These are phyloP conservation scores for Miamiensis avidus DNA, from an alignment of 169 alveolate genomes.

Conservation along the genomic window DNA sequence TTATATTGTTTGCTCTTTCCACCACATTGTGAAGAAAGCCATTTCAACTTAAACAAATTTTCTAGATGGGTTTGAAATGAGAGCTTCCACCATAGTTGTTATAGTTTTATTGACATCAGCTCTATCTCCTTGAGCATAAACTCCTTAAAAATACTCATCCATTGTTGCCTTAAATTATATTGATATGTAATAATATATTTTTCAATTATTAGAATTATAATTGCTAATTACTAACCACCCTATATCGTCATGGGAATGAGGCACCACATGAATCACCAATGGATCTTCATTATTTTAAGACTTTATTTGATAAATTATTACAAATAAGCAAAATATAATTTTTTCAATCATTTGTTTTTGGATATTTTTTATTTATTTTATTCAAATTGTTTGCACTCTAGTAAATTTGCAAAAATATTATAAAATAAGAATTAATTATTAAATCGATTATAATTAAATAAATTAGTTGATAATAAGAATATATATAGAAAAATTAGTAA, in stretches of 20 bases:
- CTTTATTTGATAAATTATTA: too few species aligned
- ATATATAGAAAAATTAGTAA: too few species aligned
- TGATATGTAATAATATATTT: slow-evolving; percentile 22
- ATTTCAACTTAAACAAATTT: slow-evolving; percentile 82
- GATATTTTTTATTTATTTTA: too few species aligned
- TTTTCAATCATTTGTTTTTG: too few species aligned
- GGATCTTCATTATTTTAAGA: too few species aligned
- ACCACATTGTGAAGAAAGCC: slow-evolving; percentile 82
- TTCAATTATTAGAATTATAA: slow-evolving; percentile 62
- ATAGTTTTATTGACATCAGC: slow-evolving; percentile 52
- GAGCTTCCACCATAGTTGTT: slow-evolving; percentile 51
- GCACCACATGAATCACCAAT: slow-evolving; percentile 63
- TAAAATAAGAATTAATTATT: too few species aligned
- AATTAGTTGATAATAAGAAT: too few species aligned
- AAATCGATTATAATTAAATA: too few species aligned
- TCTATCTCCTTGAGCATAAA: neutral
- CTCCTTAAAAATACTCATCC: neutral
- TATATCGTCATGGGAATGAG: slow-evolving; percentile 88
- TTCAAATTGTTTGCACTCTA: too few species aligned
- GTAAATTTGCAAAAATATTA: too few species aligned
- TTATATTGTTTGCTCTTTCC: slow-evolving; percentile 58
- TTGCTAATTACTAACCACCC: slow-evolving; percentile 89
- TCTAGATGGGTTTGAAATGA: slow-evolving; percentile 63
- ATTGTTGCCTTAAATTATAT: neutral
- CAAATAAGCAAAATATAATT: too few species aligned